Evolutionary conservation across 345 rosid genomes (phyloP), one percentile per base, ranked within the genome.

Genomic region (Leavenworthia alabamica): DNA sequence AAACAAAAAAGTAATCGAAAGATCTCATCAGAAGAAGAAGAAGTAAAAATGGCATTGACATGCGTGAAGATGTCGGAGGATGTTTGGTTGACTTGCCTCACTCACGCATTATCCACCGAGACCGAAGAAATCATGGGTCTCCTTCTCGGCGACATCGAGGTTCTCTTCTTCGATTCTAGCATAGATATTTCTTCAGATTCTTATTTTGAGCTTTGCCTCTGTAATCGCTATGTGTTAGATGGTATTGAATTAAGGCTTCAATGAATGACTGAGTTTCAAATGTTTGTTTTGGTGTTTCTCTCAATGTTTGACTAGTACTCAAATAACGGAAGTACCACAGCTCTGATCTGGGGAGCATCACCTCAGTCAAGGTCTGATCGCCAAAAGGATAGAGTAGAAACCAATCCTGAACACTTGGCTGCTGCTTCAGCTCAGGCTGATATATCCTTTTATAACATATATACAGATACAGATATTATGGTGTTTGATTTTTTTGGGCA

Each of bases 101-200:
- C 97, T 24, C 99, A 93, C 73, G 94, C 97, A 75, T 78, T 93
- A 78, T 93, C 99, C 58, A 89, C 99, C 12, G 99, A 93, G 76
- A 93, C 97, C 27, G 99, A 93, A 68, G 99, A 93, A 75, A 93
- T 93, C 82, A 87, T 93, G 97, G 99, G 99, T 24, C 96, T 93
- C 62, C 97, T 93, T 53, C 99, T 93, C 58, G 99, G 99, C 55
- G 99, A 93, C 63, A 80, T 87, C 66, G 84, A 93, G 99, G 97
- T 92, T 40, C 8, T 1, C 22, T 24, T 32, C 48, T 15, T 42
- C n/a, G 41, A 43, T n/a, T n/a, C n/a, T n/a, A n/a, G n/a, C n/a
- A n/a, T n/a, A n/a, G 12, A 20, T 20, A 8, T 57, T 55, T 31
- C 35, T 29, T 59, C 29, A 19, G 29, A 27, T 43, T 58, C 15